phyloP scores from a whole-genome alignment of 495 filamentous ascomycete species.

The Cladorrhinum samala region DNA sequence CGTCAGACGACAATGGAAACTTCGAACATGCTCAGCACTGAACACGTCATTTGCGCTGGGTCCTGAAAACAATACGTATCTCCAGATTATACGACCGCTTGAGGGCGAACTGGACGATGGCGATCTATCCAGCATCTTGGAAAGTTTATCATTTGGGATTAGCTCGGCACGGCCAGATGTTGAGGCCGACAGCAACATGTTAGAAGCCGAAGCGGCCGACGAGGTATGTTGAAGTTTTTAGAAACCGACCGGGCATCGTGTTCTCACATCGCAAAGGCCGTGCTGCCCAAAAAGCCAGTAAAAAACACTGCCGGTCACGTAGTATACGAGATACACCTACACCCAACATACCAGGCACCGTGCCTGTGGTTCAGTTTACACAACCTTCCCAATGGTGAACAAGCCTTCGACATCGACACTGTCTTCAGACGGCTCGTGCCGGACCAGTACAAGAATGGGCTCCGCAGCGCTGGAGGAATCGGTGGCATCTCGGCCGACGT shows the following conservation, averaged over 20 bases:
- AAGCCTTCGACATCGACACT: conserved; percentile 49
- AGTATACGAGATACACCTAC: conserved; percentile 54
- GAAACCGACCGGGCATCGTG: neutral
- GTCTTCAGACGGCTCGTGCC: conserved; percentile 69
- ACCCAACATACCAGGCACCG: conserved; percentile 51
- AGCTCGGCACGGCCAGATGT: neutral
- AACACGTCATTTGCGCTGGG: conserved; percentile 25
- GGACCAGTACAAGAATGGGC: conserved; percentile 47
- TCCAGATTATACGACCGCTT: conserved; percentile 44
- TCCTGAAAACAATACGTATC: conserved; percentile 33
- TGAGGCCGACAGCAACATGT: conserved; percentile 25
- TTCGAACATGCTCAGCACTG: conserved; percentile 32
- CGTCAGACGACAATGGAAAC: conserved; percentile 36
- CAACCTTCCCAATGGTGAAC: conserved; percentile 37
- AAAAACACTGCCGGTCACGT: conserved; percentile 41
- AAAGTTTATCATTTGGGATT: conserved; percentile 28
- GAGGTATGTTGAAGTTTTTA: conserved; percentile 25
- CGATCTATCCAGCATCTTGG: conserved; percentile 36
- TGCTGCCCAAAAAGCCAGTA: conserved; percentile 15
- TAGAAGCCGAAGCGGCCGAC: conserved; percentile 43
- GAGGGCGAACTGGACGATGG: conserved; percentile 35
- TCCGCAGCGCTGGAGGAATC: conserved; percentile 58
- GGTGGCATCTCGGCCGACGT: conserved; percentile 75
- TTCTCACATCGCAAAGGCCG: conserved; percentile 9
- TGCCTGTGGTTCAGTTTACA: conserved; percentile 54